Evolutionary conservation across 352 stramenopile species (phyloP), one percentile per base, ranked within the genome.

Genomic region (Globisporangium cederbergense): DNA sequence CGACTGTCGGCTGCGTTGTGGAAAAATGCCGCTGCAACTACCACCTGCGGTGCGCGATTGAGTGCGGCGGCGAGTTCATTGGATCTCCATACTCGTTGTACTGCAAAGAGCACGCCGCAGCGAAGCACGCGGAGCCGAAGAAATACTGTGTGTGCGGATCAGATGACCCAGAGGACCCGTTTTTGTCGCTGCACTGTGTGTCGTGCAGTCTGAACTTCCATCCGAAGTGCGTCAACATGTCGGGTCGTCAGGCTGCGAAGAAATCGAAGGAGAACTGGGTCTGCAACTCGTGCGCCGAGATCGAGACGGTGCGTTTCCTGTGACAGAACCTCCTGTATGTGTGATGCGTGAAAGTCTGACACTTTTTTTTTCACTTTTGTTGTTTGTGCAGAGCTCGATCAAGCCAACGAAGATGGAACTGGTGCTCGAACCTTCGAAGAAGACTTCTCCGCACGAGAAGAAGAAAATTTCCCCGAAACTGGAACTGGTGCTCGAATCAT

Each of bases 141-240:
- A 77, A 63, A 25, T 75, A 66, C 52, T 87, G 83, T 36, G 59
- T 84, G 3, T 94, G 86, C 58, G 71, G 73, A 3, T 76, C 72
- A 18, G 63, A 83, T 8, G 68, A 77, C 20, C 64, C 73, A 6
- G 66, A 77, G 8, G 84, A 93, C 47, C 25, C 52, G n/a, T 64
- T 60, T 25, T 72, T 92, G 3, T 74, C 72, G n/a, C 66, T 95
- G 9, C 67, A 81, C 9, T 95, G 86, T 36, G 76, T 68, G 1
- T 81, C 77, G 2, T 95, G 86, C 66, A 70, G 52, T n/a, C 77
- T 76, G 6, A 81, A 79, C 32, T 95, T 89, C 67, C 86, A 95
- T 42, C 74, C 86, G 0, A 91, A 89, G 65, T 95, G 86, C 64
- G 75, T 93, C 14, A 87, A 91, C 55, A 89, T 94, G 72, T 90